A percentile compares a stretch with the other conserved stretches of the same genome.
Evolutionary conservation across 2,329 filamentous ascomycete genomes (phyloP).

Genomic region (Colletotrichum sp.): DNA sequence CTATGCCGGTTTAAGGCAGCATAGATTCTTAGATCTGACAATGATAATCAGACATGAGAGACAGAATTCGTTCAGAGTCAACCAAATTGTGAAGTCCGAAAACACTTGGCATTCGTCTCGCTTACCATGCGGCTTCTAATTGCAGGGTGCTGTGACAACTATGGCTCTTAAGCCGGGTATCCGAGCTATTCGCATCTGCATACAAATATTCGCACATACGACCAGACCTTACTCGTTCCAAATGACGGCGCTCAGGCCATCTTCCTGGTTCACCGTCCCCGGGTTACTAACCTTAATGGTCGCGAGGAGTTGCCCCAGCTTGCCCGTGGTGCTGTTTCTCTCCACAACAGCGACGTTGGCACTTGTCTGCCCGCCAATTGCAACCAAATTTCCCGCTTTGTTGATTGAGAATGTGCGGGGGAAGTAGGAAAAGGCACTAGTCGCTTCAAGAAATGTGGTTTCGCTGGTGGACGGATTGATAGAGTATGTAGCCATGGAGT

Average conservation of each 20-base stretch:
- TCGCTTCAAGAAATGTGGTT: slow-evolving; percentile 57
- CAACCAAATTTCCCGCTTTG: slow-evolving; percentile 61
- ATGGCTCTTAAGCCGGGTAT: neutral
- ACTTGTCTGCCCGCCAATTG: slow-evolving; percentile 67
- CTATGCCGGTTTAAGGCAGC: neutral
- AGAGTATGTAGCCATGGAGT: slow-evolving; percentile 60
- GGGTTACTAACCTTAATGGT: slow-evolving; percentile 42
- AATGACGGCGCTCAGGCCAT: slow-evolving; percentile 52
- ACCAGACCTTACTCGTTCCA: slow-evolving; percentile 48
- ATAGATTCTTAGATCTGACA: neutral
- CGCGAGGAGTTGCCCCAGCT: slow-evolving; percentile 53
- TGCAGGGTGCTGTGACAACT: neutral
- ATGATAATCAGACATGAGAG: neutral
- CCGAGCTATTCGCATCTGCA: neutral
- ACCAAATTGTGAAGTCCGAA: neutral
- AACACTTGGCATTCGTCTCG: neutral
- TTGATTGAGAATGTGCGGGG: slow-evolving; percentile 70
- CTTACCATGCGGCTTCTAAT: neutral
- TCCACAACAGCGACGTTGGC: slow-evolving; percentile 62
- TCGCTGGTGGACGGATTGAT: slow-evolving; percentile 51
- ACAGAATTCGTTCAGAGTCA: neutral
- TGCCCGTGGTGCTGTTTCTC: slow-evolving; percentile 59
- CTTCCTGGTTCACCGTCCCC: slow-evolving; percentile 46
- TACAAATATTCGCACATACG: neutral
- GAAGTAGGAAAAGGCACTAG: slow-evolving; percentile 61